A percentile compares a stretch with the other conserved stretches of the same genome.
These are phyloP conservation scores for Aegilops sharonensis DNA, from an alignment of 176 grass and related monocot species.

Conservation along the genomic window DNA sequence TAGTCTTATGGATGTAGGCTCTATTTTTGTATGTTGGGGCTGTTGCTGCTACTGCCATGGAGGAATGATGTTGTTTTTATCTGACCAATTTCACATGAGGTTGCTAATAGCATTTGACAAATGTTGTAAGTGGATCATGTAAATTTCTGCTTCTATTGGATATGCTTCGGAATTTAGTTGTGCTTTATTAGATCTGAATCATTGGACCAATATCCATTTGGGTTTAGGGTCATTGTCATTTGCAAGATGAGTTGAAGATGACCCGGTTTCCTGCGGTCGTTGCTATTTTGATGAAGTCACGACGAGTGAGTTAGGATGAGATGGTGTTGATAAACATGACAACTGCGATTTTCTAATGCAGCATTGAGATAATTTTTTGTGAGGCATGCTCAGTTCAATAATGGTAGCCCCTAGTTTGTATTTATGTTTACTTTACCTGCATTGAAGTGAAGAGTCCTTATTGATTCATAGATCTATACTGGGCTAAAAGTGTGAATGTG, in stretches of 20 bases:
- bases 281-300: too few species aligned
- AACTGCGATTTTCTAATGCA: constrained; percentile 61
- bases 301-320: constrained; percentile 2
- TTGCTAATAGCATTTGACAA: constrained; percentile 11
- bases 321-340: constrained; percentile 15
- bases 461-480: too few species aligned
- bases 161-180: constrained; percentile 40
- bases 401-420: background rate
- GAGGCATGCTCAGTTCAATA: constrained; percentile 55
- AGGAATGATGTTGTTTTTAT: too few species aligned
- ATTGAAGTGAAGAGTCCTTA: too few species aligned
- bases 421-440: too few species aligned
- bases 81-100: background rate
- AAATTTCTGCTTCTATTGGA: constrained; percentile 49
- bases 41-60: too few species aligned
- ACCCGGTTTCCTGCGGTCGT: too few species aligned
- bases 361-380: constrained; percentile 28
- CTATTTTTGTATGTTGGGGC: too few species aligned
- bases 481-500: too few species aligned
- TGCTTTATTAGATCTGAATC: constrained; percentile 49
- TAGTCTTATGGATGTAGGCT: too few species aligned
- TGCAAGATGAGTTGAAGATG: constrained; percentile 22
- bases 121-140: constrained; percentile 52
- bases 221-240: constrained; percentile 16
- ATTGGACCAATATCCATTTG: constrained; percentile 19